These are phyloP conservation scores for Naganishia kalamii DNA, from an alignment of 768 basidiomycete genomes.

Conservation along the genomic window DNA sequence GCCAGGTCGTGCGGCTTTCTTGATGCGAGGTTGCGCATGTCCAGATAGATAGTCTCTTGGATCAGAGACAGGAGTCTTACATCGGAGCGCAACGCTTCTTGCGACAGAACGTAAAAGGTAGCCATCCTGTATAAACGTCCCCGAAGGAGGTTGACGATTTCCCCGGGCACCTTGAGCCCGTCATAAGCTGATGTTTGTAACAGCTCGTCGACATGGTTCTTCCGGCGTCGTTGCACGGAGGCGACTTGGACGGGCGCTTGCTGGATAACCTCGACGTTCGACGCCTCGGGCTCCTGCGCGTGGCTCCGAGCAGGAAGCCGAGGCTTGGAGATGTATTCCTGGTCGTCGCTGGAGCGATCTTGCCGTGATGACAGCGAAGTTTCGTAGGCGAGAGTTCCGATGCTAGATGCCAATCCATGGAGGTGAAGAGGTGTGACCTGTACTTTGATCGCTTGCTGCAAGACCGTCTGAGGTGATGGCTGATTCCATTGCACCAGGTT, in stretches of 20 bases:
- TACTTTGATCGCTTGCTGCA: background rate
- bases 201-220: background rate
- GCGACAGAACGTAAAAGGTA: background rate
- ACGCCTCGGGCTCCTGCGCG: background rate
- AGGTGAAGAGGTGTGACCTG: background rate
- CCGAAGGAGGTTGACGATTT: background rate
- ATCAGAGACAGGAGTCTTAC: background rate
- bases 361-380: background rate
- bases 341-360: background rate
- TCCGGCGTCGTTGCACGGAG: background rate
- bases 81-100: slow-evolving; percentile 1
- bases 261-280: background rate
- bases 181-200: background rate
- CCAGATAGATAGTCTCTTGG: background rate
- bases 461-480: background rate
- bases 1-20: slow-evolving; percentile 11
- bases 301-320: background rate
- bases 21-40: background rate
- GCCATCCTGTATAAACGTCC: background rate
- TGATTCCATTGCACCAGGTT: background rate
- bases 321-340: background rate
- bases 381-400: background rate
- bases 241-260: background rate
- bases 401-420: slow-evolving; percentile 7
- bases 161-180: background rate